A percentile compares a stretch with the other conserved stretches of the same genome.
Conservation (phyloP, 306 rosid genomes). For the Calophaca sinica region DNA sequence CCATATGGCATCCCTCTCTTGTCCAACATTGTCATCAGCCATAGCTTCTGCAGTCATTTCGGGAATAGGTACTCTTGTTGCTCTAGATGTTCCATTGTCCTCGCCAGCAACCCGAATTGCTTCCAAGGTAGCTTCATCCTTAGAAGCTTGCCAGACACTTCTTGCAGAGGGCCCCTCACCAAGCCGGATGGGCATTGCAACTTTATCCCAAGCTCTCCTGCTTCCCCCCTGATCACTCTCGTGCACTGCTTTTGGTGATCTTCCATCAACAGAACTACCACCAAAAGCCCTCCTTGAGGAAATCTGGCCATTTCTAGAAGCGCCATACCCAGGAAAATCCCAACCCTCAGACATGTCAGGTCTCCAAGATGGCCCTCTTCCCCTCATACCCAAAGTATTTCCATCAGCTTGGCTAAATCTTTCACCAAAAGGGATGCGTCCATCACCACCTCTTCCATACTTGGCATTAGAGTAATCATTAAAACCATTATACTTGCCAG, state of each 20-base stretch:
- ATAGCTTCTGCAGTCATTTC: conserved; percentile 87
- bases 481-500: conserved; percentile 84
- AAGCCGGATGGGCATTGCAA: conserved; percentile 72
- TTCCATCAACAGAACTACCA: conserved; percentile 72
- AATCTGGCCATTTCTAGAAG: conserved; percentile 80
- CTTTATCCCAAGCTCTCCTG: conserved; percentile 96
- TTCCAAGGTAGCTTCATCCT: conserved; percentile 97
- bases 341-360: conserved; percentile 76
- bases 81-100: conserved; percentile 79
- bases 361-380: conserved; percentile 88
- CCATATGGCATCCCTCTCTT: conserved; percentile 90
- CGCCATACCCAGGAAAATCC: conserved; percentile 76
- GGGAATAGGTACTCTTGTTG: conserved; percentile 81
- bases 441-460: conserved; percentile 88
- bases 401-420: conserved; percentile 85
- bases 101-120: conserved; percentile 97
- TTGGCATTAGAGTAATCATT: conserved; percentile 73
- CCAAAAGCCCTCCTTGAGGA: conserved; percentile 77
- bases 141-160: conserved; percentile 99
- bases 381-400: conserved; percentile 71
- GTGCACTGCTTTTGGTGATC: conserved; percentile 82
- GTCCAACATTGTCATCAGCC: conserved; percentile 72
- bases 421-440: conserved; percentile 71
- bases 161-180: conserved; percentile 99
- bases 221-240: conserved; percentile 79